These are phyloP conservation scores for Rosa persica DNA, from an alignment of 306 rosid species.

Conservation along the genomic window DNA sequence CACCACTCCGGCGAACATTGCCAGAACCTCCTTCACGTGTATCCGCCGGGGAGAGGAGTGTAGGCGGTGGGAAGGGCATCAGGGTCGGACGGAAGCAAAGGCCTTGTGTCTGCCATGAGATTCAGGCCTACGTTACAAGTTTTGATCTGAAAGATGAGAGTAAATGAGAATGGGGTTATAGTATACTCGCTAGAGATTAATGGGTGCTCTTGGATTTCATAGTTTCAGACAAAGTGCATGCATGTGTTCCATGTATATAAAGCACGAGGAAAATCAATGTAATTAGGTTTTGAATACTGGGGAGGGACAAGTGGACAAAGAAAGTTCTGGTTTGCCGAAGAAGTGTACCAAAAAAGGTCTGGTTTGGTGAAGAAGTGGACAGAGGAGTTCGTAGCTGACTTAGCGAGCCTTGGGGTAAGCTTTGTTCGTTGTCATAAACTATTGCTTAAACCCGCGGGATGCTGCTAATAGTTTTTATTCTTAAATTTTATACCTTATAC, in stretches of 20 bases:
- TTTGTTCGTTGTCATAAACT: not conserved
- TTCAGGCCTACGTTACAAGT: not conserved
- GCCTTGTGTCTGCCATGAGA: slow-evolving; percentile 33
- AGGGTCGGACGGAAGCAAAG: slow-evolving; percentile 20
- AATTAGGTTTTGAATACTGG: not conserved
- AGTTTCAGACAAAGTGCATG: slow-evolving; percentile 8
- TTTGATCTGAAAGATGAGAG: not conserved
- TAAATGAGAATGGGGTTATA: not conserved
- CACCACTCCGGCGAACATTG: slow-evolving; percentile 41
- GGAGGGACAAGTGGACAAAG: slow-evolving; percentile 5
- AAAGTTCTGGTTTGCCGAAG: not conserved
- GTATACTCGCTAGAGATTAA: not conserved
- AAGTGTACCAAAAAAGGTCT: too few species aligned
- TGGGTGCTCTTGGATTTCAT: not conserved
- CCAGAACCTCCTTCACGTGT: slow-evolving; percentile 25
- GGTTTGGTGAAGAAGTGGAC: slow-evolving; percentile 20
- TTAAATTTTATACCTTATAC: too few species aligned
- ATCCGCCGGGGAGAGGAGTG: slow-evolving; percentile 28
- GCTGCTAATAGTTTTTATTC: too few species aligned
- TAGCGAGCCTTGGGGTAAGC: not conserved
- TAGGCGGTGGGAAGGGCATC: slow-evolving; percentile 38
- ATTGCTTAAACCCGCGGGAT: too few species aligned
- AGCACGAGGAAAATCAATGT: not conserved
- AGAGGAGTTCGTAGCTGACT: not conserved
- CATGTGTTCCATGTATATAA: not conserved